Evolutionary conservation across 306 rosid species (phyloP).

Genomic region (Rosa chinensis): DNA sequence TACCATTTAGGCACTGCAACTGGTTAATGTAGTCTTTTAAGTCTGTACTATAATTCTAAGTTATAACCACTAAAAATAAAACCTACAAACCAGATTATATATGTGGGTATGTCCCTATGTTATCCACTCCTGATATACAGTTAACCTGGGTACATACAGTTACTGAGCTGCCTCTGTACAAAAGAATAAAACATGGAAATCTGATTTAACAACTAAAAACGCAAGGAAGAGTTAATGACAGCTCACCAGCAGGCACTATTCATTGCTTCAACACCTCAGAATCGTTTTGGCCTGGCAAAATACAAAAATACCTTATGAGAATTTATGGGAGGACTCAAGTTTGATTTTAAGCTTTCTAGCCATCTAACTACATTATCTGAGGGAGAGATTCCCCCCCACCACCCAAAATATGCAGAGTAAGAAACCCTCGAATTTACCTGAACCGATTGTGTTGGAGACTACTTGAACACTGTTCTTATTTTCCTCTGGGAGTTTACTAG

Average conservation of each 20-base stretch:
- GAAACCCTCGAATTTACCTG: conserved; percentile 50
- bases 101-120: background rate
- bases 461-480: conserved; percentile 39
- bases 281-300: conserved; percentile 59
- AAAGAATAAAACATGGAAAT: background rate
- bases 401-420: background rate
- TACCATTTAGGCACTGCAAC: background rate
- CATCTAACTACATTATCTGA: background rate
- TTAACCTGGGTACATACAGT: background rate
- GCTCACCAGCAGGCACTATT: conserved; percentile 39
- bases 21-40: background rate
- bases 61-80: background rate
- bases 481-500: conserved; percentile 49
- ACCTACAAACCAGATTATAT: background rate
- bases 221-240: background rate
- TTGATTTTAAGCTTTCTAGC: background rate
- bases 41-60: background rate
- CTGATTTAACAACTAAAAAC: background rate
- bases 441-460: conserved; percentile 40
- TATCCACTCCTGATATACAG: background rate
- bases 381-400: background rate
- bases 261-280: conserved; percentile 46
- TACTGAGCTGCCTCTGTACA: background rate
- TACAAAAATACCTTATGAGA: conserved; percentile 21
- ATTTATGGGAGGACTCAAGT: conserved; percentile 11